Conservation (phyloP, 805 yeast genomes). For the Wickerhamiella spandovensis region DNA sequence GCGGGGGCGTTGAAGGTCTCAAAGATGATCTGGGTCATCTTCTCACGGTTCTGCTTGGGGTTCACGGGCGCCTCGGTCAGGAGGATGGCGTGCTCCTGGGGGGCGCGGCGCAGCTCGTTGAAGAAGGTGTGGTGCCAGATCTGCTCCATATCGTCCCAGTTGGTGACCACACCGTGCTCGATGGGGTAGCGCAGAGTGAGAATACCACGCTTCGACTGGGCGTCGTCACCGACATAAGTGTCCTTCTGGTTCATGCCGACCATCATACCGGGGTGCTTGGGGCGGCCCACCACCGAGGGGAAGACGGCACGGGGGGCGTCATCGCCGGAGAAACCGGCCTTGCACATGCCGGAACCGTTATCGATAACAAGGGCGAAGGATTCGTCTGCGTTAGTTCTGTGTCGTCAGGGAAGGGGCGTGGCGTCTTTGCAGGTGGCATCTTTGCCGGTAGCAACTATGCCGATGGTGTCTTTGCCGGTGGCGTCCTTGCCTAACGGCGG, state of each 20-base stretch:
- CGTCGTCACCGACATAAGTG: conserved; percentile 99
- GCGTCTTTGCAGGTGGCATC: too few species aligned
- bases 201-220: conserved; percentile 99
- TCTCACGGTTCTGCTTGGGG: conserved; percentile 99
- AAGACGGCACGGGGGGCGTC: conserved; percentile 99
- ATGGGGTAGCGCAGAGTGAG: conserved; percentile 97
- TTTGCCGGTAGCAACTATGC: too few species aligned
- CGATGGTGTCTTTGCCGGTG: too few species aligned
- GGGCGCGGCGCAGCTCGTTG: conserved; percentile 99
- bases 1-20: conserved; percentile 99
- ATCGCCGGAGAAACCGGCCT: conserved; percentile 99
- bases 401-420: too few species aligned
- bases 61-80: conserved; percentile 99
- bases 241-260: conserved; percentile 99
- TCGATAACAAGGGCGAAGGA: conserved; percentile 62
- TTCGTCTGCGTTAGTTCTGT: conserved; percentile 17
- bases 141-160: conserved; percentile 99
- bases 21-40: conserved; percentile 98
- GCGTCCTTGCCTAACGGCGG: too few species aligned
- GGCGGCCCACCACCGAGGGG: conserved; percentile 99
- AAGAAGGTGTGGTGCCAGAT: conserved; percentile 99
- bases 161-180: conserved; percentile 99
- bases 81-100: conserved; percentile 99
- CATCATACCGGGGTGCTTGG: conserved; percentile 99
- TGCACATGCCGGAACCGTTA: conserved; percentile 99